phyloP scores from a whole-genome alignment of 75 land plant species.

The Cryptomeria japonica region DNA sequence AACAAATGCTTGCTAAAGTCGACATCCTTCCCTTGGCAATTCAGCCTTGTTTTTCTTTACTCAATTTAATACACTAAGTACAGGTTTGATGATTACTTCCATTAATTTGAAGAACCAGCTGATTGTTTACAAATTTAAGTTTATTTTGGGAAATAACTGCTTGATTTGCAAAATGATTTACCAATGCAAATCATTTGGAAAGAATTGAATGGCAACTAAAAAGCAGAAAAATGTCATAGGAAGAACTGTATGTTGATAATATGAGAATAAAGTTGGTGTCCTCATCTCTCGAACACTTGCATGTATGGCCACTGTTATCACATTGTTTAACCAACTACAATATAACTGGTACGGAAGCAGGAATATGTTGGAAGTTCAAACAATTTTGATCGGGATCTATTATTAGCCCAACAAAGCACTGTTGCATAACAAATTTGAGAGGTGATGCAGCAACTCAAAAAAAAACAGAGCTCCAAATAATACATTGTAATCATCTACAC shows the following conservation, averaged over 20 bases:
- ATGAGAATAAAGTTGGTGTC: neutral
- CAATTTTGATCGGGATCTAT: neutral
- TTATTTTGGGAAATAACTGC: neutral
- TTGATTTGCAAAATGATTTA: neutral
- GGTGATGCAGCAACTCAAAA: neutral
- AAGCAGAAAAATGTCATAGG: neutral
- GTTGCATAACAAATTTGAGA: neutral
- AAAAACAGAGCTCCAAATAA: neutral
- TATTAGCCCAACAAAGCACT: neutral
- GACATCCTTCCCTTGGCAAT: neutral
- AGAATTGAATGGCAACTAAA: neutral
- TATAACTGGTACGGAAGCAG: neutral
- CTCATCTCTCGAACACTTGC: neutral
- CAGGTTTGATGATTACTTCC: neutral
- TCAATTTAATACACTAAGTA: neutral
- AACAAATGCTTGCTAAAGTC: neutral
- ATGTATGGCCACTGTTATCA: neutral
- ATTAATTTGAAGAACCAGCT: neutral
- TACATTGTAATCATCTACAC: constrained; percentile 1
- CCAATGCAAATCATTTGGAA: neutral
- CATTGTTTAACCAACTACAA: neutral
- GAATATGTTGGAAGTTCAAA: neutral
- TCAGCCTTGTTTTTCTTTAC: neutral
- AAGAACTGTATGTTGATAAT: neutral
- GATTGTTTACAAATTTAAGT: neutral